Conservation (phyloP, 768 basidiomycete species). For the Tubosaeta sp. region DNA sequence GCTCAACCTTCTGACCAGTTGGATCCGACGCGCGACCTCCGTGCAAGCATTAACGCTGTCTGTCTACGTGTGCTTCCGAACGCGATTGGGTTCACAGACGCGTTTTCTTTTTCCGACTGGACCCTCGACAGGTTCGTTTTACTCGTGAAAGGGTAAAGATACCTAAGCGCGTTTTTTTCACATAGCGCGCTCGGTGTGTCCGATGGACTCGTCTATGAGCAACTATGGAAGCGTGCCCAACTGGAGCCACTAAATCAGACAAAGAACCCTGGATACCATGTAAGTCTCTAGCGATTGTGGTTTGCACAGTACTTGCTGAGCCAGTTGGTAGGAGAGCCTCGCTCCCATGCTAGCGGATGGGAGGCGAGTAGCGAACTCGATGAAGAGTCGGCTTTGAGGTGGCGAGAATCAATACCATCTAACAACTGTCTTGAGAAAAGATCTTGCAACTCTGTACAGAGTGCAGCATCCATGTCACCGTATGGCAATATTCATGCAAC, state of each 20-base stretch:
- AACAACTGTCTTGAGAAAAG: no score
- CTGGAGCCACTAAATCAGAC: conserved; percentile 55
- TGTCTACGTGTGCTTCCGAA: conserved; percentile 58
- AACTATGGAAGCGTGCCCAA: conserved; percentile 57
- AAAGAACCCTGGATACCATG: conserved; percentile 55
- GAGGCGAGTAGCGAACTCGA: conserved; percentile 10
- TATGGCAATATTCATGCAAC: no score
- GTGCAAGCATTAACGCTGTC: conserved; percentile 44
- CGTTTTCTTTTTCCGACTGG: conserved; percentile 75
- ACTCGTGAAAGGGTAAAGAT: no score
- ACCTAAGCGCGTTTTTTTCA: background rate
- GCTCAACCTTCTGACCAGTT: conserved; percentile 12
- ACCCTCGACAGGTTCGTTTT: conserved; percentile 55
- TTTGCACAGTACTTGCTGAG: background rate
- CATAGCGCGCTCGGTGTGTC: conserved; percentile 57
- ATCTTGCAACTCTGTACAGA: no score
- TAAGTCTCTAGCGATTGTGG: conserved; percentile 14
- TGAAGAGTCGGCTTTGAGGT: conserved; percentile 20
- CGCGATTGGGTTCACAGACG: conserved; percentile 64
- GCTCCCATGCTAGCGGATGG: conserved; percentile 25
- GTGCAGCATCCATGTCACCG: no score
- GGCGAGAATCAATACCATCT: background rate
- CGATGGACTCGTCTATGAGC: conserved; percentile 64
- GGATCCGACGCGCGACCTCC: conserved; percentile 47
- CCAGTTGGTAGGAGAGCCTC: conserved; percentile 16